phyloP scores from a whole-genome alignment of 1,139 yeast species.

The Magnusiomyces fungicola region DNA sequence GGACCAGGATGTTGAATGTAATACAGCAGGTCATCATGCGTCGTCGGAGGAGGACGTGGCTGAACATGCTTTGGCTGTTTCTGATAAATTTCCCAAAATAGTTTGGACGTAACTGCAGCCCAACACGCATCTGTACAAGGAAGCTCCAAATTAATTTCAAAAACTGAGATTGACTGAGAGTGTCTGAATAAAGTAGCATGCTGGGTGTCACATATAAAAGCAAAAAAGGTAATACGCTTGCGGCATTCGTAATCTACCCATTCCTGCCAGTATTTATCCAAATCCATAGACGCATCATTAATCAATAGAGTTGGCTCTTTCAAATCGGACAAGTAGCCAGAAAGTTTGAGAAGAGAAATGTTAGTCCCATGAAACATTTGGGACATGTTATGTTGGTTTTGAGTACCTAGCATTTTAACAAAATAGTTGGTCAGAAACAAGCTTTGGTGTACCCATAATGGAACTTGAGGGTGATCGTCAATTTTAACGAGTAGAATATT shows the following conservation, averaged over 20 bases:
- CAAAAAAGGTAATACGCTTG: constrained; percentile 32
- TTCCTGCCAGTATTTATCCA: constrained; percentile 25
- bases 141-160: constrained; percentile 36
- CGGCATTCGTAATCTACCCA: constrained; percentile 32
- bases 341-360: constrained; percentile 27
- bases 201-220: constrained; percentile 33
- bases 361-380: constrained; percentile 32
- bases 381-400: constrained; percentile 26
- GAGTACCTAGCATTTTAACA: constrained; percentile 27
- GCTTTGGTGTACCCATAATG: constrained; percentile 27
- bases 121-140: constrained; percentile 41
- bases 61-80: constrained; percentile 32
- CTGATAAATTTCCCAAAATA: constrained; percentile 28
- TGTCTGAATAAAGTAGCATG: constrained; percentile 28
- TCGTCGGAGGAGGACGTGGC: constrained; percentile 19
- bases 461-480: constrained; percentile 23
- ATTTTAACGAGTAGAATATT: constrained; percentile 24
- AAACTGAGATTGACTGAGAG: constrained; percentile 29
- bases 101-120: constrained; percentile 28
- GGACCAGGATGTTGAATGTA: not conserved
- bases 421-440: constrained; percentile 26
- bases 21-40: constrained; percentile 1
- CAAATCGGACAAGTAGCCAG: constrained; percentile 27
- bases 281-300: not conserved
- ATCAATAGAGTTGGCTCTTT: constrained; percentile 8